Base-by-base conservation (phyloP, 306 rosid species). In the Prunus campanulata region DNA sequence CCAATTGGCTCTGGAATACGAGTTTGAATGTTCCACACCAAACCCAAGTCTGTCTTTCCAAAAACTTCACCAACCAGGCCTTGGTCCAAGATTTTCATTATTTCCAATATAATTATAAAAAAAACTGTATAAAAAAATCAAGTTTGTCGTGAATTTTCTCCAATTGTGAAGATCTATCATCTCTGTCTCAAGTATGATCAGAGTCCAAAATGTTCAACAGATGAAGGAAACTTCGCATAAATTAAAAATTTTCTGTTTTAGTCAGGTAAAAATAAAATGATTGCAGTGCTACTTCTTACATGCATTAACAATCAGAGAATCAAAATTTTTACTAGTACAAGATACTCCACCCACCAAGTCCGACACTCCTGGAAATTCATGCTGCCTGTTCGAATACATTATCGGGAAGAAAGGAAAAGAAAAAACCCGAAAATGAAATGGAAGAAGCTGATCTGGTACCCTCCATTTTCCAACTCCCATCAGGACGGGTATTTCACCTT, bases 401-500 rank as follows among this genome's bases (percentile, higher is more conserved):
- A 72, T 18, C 19, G 29, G 11, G 44, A 39, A 39, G 44, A 39
- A 39, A 39, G 9, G 11, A 29, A 72, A 65, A 63, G 0, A 12
- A 25, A 60, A 60, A 25, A 32, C 10, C 1, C 0, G 6, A 70
- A 44, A 57, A 25, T 54, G 51, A 12, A 44, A 22, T 1, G 18
- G 11, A 66, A 71, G 8, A 52, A 63, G 27, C 16, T 19, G 57
- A 66, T 47, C 69, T 47, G 32, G 12, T 50, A 35, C 18, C 16
- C 30, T 7, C 18, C 14, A 27, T 12, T 42, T 66, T 39, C 66
- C 56, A 39, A 44, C 75, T 51, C 30, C 67, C 6, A 55, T 20
- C 52, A 11, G 32, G 42, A 30, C 59, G 50, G 62, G 68, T 11
- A 48, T 82, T 83, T 89, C 85, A 92, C 87, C 90, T 90, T 2